A percentile compares a stretch with the other conserved stretches of the same genome.
Evolutionary conservation across 768 basidiomycete genomes (phyloP).

Genomic region (Lactifluus echinatus): DNA sequence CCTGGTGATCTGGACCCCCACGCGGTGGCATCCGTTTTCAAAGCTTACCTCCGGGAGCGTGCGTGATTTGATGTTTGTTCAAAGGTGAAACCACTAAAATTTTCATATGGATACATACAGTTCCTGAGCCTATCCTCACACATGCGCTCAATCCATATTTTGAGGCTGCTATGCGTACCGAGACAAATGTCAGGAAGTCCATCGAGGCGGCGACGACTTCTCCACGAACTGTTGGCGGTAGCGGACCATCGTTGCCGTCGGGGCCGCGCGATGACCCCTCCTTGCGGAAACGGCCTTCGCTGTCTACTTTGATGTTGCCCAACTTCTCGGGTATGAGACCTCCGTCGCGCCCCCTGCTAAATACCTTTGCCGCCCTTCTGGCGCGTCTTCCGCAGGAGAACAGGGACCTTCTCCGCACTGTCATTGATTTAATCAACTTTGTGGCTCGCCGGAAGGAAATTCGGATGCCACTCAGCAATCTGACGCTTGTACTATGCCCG

Average conservation of each 20-base stretch:
- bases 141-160: slow-evolving; percentile 61
- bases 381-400: slow-evolving; percentile 69
- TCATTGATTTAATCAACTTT: slow-evolving; percentile 69
- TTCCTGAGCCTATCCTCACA: slow-evolving; percentile 83
- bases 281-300: slow-evolving; percentile 69
- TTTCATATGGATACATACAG: slow-evolving; percentile 33
- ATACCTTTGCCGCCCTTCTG: slow-evolving; percentile 55
- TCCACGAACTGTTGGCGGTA: slow-evolving; percentile 9
- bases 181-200: slow-evolving; percentile 33
- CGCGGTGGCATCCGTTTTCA: slow-evolving; percentile 88
- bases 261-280: slow-evolving; percentile 26
- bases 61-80: slow-evolving; percentile 31
- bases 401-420: slow-evolving; percentile 73
- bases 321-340: slow-evolving; percentile 51
- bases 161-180: slow-evolving; percentile 62
- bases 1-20: slow-evolving; percentile 92
- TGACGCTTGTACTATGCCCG: slow-evolving; percentile 83
- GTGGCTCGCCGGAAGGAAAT: slow-evolving; percentile 67
- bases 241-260: slow-evolving; percentile 9
- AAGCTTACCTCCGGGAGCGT: slow-evolving; percentile 89
- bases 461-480: slow-evolving; percentile 88
- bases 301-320: slow-evolving; percentile 71
- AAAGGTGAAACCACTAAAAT: slow-evolving; percentile 7
- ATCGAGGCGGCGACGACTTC: slow-evolving; percentile 9
- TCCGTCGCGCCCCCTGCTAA: slow-evolving; percentile 49